Conservation (phyloP, 1,284 basidiomycete genomes). For the Tilletia setariae region DNA sequence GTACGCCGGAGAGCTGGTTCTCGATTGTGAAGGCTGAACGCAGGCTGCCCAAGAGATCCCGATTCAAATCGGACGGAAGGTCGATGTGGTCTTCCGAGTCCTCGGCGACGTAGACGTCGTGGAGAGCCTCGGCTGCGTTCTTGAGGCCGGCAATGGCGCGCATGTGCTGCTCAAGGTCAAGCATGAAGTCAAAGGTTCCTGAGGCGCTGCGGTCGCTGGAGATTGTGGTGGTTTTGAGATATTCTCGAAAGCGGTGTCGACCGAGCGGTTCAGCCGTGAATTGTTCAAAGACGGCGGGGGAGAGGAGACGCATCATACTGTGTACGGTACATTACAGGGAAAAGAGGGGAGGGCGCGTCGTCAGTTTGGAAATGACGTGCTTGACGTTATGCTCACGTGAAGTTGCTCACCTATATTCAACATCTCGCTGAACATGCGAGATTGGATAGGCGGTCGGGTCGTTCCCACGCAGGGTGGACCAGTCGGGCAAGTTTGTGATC, state of each 20-base stretch:
- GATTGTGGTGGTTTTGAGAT: slow-evolving; percentile 15
- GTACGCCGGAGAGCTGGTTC: slow-evolving; percentile 16
- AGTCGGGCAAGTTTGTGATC: slow-evolving; percentile 19
- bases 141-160: slow-evolving; percentile 10
- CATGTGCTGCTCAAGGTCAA: slow-evolving; percentile 25
- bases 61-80: slow-evolving; percentile 16
- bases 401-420: slow-evolving; percentile 20
- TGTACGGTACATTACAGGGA: neutral
- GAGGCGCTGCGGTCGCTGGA: neutral
- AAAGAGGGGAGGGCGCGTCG: too few relatives aligned
- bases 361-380: too few relatives aligned
- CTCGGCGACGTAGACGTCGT: slow-evolving; percentile 22
- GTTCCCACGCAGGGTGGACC: slow-evolving; percentile 4
- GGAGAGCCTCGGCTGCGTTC: slow-evolving; percentile 18
- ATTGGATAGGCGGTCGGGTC: slow-evolving; percentile 16
- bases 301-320: slow-evolving; percentile 26
- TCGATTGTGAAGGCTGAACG: slow-evolving; percentile 18
- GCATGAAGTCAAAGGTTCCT: neutral
- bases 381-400: too few relatives aligned
- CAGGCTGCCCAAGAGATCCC: slow-evolving; percentile 16
- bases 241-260: slow-evolving; percentile 30
- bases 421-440: slow-evolving; percentile 19
- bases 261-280: slow-evolving; percentile 32
- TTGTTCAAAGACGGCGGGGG: slow-evolving; percentile 28
- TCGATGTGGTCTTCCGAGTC: slow-evolving; percentile 16